Evolutionary conservation across 768 basidiomycete species (phyloP).

Genomic region (Boletus rex-veris): DNA sequence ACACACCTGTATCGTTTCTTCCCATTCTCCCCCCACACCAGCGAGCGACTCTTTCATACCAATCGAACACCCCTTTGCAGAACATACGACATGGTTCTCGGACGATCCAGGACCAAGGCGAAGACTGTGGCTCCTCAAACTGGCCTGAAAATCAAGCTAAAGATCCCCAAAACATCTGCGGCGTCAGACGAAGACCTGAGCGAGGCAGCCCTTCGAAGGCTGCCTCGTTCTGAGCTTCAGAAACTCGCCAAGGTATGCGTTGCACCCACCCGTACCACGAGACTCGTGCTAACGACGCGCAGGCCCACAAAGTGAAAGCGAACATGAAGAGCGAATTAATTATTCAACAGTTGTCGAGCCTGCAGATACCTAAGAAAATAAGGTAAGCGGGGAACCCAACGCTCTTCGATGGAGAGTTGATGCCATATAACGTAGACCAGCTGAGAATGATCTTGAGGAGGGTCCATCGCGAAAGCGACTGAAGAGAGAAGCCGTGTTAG

Average conservation of each 20-base stretch:
- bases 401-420: neutral
- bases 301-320: conserved; percentile 23
- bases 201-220: conserved; percentile 19
- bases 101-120: conserved; percentile 9
- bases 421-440: neutral
- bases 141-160: neutral
- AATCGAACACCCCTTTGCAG: too few relatives aligned
- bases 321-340: conserved; percentile 28
- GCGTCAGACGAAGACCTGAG: neutral
- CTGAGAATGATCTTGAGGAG: conserved; percentile 5
- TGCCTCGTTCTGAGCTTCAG: conserved; percentile 25
- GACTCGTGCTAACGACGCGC: neutral
- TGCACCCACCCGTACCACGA: neutral
- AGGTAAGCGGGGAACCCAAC: conserved; percentile 7
- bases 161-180: neutral
- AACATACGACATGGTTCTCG: conserved; percentile 6
- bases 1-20: neutral
- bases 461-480: conserved; percentile 17
- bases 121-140: neutral
- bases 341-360: conserved; percentile 18
- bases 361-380: conserved; percentile 6
- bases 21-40: neutral
- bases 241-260: conserved; percentile 24
- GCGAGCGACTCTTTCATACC: neutral
- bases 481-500: neutral